phyloP scores from a whole-genome alignment of 1,139 yeast genomes.

The Zygoascus hellenicus region DNA sequence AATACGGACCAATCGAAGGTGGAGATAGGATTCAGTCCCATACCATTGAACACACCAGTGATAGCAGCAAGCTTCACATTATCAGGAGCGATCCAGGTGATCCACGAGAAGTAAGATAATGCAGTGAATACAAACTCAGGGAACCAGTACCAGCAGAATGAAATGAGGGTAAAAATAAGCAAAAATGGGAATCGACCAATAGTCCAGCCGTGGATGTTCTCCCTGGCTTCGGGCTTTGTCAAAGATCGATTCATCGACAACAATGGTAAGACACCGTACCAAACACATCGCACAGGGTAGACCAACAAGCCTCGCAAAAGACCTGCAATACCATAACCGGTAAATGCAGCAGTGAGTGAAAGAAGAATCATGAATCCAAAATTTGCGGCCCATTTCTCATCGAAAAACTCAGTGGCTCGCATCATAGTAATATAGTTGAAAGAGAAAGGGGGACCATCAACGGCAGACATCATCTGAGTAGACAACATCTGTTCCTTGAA shows the following conservation, averaged over 20 bases:
- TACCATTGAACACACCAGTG: conserved; percentile 51
- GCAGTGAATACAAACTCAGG: conserved; percentile 49
- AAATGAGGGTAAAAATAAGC: conserved; percentile 33
- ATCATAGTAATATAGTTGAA: conserved; percentile 29
- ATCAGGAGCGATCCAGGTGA: conserved; percentile 55
- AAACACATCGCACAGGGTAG: conserved; percentile 49
- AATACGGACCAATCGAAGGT: conserved; percentile 49
- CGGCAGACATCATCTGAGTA: conserved; percentile 42
- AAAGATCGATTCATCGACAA: conserved; percentile 51
- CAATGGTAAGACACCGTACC: conserved; percentile 52
- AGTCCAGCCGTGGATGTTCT: conserved; percentile 46
- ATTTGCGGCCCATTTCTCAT: conserved; percentile 22
- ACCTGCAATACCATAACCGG: conserved; percentile 58
- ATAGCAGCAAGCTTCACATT: conserved; percentile 50
- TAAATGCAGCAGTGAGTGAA: conserved; percentile 49
- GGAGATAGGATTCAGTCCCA: conserved; percentile 53
- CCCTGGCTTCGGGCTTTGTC: conserved; percentile 40
- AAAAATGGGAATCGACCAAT: conserved; percentile 44
- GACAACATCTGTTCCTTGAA: conserved; percentile 65
- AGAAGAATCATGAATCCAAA: conserved; percentile 45
- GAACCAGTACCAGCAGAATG: conserved; percentile 51
- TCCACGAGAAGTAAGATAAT: conserved; percentile 52
- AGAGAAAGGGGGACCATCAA: conserved; percentile 43
- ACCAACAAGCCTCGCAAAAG: conserved; percentile 39
- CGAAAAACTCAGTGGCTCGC: conserved; percentile 29